Percentiles rank a stretch among this genome's conserved stretches.
These are phyloP conservation scores for Punica granatum DNA, from an alignment of 345 rosid species.

Conservation along the genomic window DNA sequence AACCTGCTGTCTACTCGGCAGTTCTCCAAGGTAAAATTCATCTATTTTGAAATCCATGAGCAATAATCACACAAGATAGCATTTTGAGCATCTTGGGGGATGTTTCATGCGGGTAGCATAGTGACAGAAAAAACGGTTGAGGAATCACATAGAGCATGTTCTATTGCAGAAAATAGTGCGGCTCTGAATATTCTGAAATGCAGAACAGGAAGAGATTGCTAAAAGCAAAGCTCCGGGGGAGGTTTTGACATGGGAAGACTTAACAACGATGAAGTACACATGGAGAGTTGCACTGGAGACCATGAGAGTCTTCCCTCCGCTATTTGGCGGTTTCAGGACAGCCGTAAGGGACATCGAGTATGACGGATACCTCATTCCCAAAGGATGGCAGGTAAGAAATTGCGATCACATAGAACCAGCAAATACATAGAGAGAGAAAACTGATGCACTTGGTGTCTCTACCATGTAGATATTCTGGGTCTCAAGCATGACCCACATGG, in stretches of 20 bases:
- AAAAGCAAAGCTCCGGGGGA: slow-evolving; percentile 29
- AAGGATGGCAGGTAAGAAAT: slow-evolving; percentile 44
- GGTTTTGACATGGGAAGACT: slow-evolving; percentile 44
- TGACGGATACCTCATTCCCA: slow-evolving; percentile 36
- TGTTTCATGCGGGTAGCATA: not conserved
- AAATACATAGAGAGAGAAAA: not conserved
- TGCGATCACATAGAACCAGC: not conserved
- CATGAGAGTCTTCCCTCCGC: slow-evolving; percentile 33
- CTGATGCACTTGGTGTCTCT: not conserved
- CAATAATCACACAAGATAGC: not conserved
- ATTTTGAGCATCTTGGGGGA: not conserved
- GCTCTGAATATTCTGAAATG: not conserved
- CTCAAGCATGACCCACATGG: slow-evolving; percentile 39
- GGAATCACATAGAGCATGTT: not conserved
- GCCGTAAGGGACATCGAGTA: slow-evolving; percentile 34
- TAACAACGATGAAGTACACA: slow-evolving; percentile 49
- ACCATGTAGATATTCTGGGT: slow-evolving; percentile 31
- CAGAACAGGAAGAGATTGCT: slow-evolving; percentile 49
- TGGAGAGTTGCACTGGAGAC: slow-evolving; percentile 59
- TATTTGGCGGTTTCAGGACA: slow-evolving; percentile 42
- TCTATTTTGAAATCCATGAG: not conserved
- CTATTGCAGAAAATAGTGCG: not conserved
- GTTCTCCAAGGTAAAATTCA: slow-evolving; percentile 36
- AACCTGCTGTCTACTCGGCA: slow-evolving; percentile 28
- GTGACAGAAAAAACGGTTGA: not conserved